Evolutionary conservation across 805 yeast genomes (phyloP), one percentile per base, ranked within the genome.

Genomic region (Wickerhamiella australiensis): DNA sequence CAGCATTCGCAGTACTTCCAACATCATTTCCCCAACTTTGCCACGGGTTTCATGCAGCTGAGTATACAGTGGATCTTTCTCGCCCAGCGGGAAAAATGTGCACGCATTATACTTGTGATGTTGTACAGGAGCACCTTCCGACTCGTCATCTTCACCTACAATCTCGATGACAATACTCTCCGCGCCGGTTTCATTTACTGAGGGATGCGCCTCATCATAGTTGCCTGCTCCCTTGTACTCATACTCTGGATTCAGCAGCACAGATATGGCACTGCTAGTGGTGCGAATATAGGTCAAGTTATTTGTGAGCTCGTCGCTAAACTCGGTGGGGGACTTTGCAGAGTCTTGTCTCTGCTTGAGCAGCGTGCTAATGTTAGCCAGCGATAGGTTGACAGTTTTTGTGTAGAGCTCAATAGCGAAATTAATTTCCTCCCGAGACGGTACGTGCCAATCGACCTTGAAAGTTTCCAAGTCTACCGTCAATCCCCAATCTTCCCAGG

Each of bases 401-500:
- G 72, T 74, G 56, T 80, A 83, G 9, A 78, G 64, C 2, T 74
- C 72, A 3, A 79, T 71, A 0, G 94, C 88, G 58, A 76, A 74
- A 0, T 67, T 67, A 2, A 85, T 66, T 43, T 81, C 87, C 1
- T 57, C 64, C 1, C 63, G 64, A 1, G 70, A 59, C 0, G 97
- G 96, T 0, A 72, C 61, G 57, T 80, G 85, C 98, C 98, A 90
- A 0, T 71, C 67, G 55, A 86, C 79, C 0, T 70, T 58, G 29
- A 83, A 52, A 0, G 47, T 47, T 9, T 48, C 42, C 2, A 60
- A 55, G 25, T 60, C 59, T 3, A 54, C 47, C 37, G 54, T 55
- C 15, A 48, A 8, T 59, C 70, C 36, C 78, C 75, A 44, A 76
- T 70, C 50, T 76, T 72, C 49, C 78, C 65, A 42, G 1, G 55